phyloP scores from a whole-genome alignment of 257 asterid species.

The Prunella vulgaris region DNA sequence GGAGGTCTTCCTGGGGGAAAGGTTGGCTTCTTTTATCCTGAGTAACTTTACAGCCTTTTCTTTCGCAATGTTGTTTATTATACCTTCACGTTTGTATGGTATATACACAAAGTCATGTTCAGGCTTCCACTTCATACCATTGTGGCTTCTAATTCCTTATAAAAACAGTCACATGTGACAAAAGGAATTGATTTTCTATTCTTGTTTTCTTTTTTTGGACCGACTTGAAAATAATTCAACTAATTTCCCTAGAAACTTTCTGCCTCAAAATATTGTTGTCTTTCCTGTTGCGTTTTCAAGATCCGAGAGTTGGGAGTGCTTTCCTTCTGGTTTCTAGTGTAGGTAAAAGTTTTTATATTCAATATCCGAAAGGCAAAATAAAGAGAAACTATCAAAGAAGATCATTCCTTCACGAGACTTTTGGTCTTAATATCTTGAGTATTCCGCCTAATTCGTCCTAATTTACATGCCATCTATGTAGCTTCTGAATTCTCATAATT shows the following conservation, averaged over 20 bases:
- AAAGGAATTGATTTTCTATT: no score
- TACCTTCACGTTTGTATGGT: not conserved
- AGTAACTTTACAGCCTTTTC: not conserved
- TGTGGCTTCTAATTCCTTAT: no score
- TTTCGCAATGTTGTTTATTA: not conserved
- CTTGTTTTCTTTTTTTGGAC: no score
- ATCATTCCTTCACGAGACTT: not conserved
- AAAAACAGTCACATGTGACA: no score
- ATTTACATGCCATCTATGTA: not conserved
- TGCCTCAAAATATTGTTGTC: not conserved
- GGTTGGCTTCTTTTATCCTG: slow-evolving; percentile 36
- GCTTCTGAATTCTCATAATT: not conserved
- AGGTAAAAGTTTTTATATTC: not conserved
- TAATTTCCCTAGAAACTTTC: not conserved
- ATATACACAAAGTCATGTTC: not conserved
- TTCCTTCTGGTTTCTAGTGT: not conserved
- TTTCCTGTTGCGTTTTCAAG: not conserved
- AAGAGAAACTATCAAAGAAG: not conserved
- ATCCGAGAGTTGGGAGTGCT: not conserved
- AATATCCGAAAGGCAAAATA: not conserved
- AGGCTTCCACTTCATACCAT: slow-evolving; percentile 8
- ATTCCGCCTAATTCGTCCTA: not conserved
- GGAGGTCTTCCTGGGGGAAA: slow-evolving; percentile 98
- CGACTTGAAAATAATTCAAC: not conserved
- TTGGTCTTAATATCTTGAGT: not conserved